phyloP scores from a whole-genome alignment of 2,329 filamentous ascomycete species.

The Sarocladiaceae sp. region DNA sequence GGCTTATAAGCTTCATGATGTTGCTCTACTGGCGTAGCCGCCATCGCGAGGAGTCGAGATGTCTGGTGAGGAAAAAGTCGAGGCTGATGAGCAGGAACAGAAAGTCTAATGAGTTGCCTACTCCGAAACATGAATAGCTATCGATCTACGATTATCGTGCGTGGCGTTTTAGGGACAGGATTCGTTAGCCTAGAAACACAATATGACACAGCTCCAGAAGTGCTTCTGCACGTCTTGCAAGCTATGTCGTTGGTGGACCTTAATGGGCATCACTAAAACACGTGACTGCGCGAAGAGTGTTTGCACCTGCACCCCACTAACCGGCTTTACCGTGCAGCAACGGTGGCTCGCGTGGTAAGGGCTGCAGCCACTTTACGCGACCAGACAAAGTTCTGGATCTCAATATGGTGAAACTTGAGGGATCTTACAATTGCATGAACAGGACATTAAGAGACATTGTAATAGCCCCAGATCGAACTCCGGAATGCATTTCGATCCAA shows the following conservation, averaged over 20 bases:
- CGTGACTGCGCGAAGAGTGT: slow-evolving; percentile 7
- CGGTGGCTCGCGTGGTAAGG: background rate
- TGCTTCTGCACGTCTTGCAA: no score
- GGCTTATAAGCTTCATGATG: slow-evolving; percentile 26
- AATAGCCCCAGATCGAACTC: background rate
- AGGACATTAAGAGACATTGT: background rate
- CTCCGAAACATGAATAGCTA: slow-evolving; percentile 4
- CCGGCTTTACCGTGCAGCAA: background rate
- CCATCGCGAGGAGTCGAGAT: background rate
- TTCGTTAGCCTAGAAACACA: no score
- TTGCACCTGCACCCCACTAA: background rate
- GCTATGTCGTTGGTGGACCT: no score
- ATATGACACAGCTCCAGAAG: background rate
- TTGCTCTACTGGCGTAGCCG: background rate
- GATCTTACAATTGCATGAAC: no score
- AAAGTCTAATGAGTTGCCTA: no score
- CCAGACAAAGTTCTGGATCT: background rate
- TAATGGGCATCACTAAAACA: background rate
- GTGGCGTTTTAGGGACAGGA: no score
- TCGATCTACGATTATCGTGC: background rate
- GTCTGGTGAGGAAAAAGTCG: background rate
- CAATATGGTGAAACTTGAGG: no score
- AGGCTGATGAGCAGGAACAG: background rate
- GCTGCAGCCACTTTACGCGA: background rate
- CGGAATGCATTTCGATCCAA: slow-evolving; percentile 1